Evolutionary conservation across 805 yeast genomes (phyloP).

Genomic region (Candida germanica): DNA sequence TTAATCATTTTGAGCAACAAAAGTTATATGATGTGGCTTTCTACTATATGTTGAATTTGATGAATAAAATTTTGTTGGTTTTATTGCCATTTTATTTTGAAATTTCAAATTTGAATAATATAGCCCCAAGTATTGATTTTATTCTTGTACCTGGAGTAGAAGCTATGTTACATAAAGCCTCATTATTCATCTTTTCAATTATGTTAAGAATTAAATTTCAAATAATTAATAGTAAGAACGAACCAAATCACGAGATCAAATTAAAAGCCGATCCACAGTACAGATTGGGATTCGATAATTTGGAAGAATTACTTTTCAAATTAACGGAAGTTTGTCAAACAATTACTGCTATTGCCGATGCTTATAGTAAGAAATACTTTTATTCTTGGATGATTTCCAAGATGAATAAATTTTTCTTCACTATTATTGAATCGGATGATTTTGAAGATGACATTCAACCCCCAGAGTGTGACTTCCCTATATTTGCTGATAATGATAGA

Average conservation of each 20-base stretch:
- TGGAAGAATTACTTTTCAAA: conserved; percentile 2
- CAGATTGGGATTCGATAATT: conserved; percentile 1
- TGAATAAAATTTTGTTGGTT: conserved; percentile 25
- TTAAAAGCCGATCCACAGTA: conserved; percentile 2
- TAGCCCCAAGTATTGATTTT: conserved; percentile 39
- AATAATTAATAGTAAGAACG: not conserved
- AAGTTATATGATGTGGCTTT: conserved; percentile 27
- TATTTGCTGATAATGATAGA: conserved; percentile 4
- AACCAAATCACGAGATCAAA: not conserved
- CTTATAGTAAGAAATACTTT: conserved; percentile 8
- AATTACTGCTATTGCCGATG: conserved; percentile 3
- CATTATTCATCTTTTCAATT: conserved; percentile 23
- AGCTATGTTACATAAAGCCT: conserved; percentile 23
- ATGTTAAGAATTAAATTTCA: conserved; percentile 19
- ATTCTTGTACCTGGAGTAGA: conserved; percentile 38
- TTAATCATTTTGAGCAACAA: conserved; percentile 36
- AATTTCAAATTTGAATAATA: conserved; percentile 27
- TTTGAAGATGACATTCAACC: not conserved
- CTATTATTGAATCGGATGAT: not conserved
- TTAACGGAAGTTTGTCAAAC: conserved; percentile 1
- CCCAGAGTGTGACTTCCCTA: conserved; percentile 1
- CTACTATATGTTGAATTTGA: conserved; percentile 28
- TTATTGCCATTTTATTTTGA: conserved; percentile 29
- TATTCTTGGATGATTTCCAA: conserved; percentile 8
- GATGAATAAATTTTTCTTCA: not conserved